Conservation (phyloP, 208 protist genomes). For the Trypanosomatidae sp. region DNA sequence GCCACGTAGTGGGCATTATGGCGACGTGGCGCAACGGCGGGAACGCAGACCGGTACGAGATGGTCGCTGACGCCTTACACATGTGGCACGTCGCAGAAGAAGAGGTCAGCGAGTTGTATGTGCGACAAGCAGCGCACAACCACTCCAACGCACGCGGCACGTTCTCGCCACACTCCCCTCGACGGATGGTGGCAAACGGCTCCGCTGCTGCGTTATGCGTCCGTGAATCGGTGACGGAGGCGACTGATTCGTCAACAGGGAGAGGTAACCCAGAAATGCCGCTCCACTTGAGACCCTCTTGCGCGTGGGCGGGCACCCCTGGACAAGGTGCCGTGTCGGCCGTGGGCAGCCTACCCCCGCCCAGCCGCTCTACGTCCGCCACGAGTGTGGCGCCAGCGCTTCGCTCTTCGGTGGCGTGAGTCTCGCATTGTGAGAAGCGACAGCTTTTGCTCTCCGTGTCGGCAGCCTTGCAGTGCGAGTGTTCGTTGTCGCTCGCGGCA, state of each 20-base stretch:
- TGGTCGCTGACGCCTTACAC: constrained; percentile 38
- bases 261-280: neutral
- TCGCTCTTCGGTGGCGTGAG: neutral
- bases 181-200: constrained; percentile 38
- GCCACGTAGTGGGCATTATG: constrained; percentile 63
- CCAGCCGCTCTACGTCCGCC: neutral
- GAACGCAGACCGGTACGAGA: constrained; percentile 40
- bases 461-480: neutral
- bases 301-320: neutral
- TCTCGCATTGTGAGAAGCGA: neutral
- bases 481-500: too few species aligned
- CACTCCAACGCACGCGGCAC: constrained; percentile 35
- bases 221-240: constrained; percentile 28
- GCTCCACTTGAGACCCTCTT: neutral
- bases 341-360: neutral
- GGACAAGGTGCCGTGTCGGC: neutral
- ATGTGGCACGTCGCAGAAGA: constrained; percentile 28
- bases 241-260: neutral
- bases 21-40: constrained; percentile 66
- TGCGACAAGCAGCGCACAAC: constrained; percentile 60
- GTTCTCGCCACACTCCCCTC: neutral
- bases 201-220: constrained; percentile 30
- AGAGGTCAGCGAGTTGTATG: constrained; percentile 49
- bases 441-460: neutral
- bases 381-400: too few species aligned